Conservation (phyloP, 306 rosid genomes). For the Cyamopsis tetragonoloba region DNA sequence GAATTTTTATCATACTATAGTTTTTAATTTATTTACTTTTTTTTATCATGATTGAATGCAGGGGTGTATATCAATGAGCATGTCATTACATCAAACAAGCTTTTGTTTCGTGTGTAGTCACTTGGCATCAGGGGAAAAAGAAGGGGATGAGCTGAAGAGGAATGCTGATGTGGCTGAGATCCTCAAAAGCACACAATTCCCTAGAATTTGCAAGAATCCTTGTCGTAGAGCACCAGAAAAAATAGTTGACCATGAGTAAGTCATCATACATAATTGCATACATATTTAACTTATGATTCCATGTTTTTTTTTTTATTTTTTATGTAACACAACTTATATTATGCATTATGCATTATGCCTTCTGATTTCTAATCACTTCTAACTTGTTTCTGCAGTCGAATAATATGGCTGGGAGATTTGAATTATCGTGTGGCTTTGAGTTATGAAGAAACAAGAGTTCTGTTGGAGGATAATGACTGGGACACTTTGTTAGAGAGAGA, state of each 20-base stretch:
- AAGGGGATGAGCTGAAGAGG: slow-evolving; percentile 83
- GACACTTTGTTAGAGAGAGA: slow-evolving; percentile 69
- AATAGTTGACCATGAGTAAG: slow-evolving; percentile 84
- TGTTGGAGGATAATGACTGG: slow-evolving; percentile 85
- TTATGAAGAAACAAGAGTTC: slow-evolving; percentile 65
- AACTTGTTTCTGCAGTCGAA: slow-evolving; percentile 50
- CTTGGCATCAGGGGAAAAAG: slow-evolving; percentile 98
- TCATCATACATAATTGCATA: background rate
- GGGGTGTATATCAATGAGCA: slow-evolving; percentile 96
- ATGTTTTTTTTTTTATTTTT: too few species aligned
- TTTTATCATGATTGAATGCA: slow-evolving; percentile 32
- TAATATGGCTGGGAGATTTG: slow-evolving; percentile 95
- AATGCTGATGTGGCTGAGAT: slow-evolving; percentile 84
- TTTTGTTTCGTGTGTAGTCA: slow-evolving; percentile 94
- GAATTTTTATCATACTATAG: too few species aligned
- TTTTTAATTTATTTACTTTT: too few species aligned
- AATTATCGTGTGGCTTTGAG: slow-evolving; percentile 81
- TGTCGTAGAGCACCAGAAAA: slow-evolving; percentile 57
- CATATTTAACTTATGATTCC: background rate
- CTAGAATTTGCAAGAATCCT: slow-evolving; percentile 69
- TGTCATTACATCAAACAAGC: slow-evolving; percentile 88
- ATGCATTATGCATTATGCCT: background rate
- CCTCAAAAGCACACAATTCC: slow-evolving; percentile 64
- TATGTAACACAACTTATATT: background rate
- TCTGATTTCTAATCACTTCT: background rate